These are phyloP conservation scores for Thyridium curvatum DNA, from an alignment of 2,329 filamentous ascomycete species.

Conservation along the genomic window DNA sequence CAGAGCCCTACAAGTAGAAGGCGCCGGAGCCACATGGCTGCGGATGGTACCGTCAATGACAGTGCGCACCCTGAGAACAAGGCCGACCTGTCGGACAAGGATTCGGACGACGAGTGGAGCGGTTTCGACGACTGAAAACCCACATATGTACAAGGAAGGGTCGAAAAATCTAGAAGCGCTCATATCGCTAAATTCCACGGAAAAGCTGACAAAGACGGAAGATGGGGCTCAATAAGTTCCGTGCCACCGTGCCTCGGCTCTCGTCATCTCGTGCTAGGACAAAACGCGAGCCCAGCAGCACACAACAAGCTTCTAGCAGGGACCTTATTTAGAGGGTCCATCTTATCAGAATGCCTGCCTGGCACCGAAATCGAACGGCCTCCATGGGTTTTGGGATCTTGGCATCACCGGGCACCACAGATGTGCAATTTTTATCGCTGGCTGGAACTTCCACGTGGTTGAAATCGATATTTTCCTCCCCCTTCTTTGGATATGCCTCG, in stretches of 20 bases:
- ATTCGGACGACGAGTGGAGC: constrained; percentile 7
- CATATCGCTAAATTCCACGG: neutral
- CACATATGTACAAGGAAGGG: neutral
- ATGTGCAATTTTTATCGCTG: no score
- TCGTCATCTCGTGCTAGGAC: no score
- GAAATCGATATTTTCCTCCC: no score
- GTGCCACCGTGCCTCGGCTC: neutral
- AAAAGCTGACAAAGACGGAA: neutral
- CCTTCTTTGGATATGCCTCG: no score
- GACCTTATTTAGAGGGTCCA: no score
- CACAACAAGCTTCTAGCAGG: no score
- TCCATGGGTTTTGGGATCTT: no score
- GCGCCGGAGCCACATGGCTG: neutral
- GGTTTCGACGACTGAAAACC: constrained; percentile 11
- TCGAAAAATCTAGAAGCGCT: neutral
- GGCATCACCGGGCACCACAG: no score
- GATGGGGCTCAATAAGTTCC: neutral
- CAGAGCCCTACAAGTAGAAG: constrained; percentile 13
- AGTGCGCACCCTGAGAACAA: neutral
- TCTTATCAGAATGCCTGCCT: no score
- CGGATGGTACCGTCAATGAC: neutral
- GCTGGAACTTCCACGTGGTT: no score
- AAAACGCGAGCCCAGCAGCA: no score
- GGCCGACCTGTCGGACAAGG: constrained; percentile 1
- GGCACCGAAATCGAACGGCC: no score